Evolutionary conservation across 1,284 basidiomycete genomes (phyloP), one percentile per base, ranked within the genome.

Genomic region (Hortiboletus rubellus): DNA sequence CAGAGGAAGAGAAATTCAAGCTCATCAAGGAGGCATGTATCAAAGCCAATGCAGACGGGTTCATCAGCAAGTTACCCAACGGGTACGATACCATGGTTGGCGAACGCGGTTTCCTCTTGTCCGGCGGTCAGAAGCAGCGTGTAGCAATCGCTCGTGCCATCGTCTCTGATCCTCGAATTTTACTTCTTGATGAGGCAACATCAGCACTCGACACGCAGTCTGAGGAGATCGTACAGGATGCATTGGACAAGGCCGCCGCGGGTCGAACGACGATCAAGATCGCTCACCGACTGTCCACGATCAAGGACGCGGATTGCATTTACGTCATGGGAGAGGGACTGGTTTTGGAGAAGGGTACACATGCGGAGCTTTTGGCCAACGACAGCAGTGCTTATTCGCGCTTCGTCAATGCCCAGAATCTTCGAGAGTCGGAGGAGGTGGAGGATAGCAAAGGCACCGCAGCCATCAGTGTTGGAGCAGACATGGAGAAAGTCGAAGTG

Each of bases 71-170:
- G 67, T 78, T 96, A 8, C 94, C 95, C 1, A 73, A 87, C 3
- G 91, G 91, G 1, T 97, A 96, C 70, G 88, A 96, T 52, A 97
- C 95, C 5, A 79, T 92, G 75, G 94, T 98, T 55, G 95, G 95
- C 46, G 95, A 98, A 72, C 87, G 94, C 54, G 95, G 94, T 3
- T 94, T 95, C 81, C 77, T 96, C 45, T 77, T 98, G 0, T 92
- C 88, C 22, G 95, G 95, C 59, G 95, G 95, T 18, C 95, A 97
- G 81, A 89, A 96, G 81, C 87, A 96, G 71, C 91, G 94, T 67
- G 81, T 95, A 45, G 94, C 93, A 12, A 95, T 95, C 65, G 94
- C 94, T n/a, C 87, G 95, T 52, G 95, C 95, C 10, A 95, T 97
- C 66, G 92, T 97, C 37, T 95, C 92, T 3, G 90, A 97, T 72